Evolutionary conservation across 1,284 basidiomycete species (phyloP).

Genomic region (Rhodotorula sp.): DNA sequence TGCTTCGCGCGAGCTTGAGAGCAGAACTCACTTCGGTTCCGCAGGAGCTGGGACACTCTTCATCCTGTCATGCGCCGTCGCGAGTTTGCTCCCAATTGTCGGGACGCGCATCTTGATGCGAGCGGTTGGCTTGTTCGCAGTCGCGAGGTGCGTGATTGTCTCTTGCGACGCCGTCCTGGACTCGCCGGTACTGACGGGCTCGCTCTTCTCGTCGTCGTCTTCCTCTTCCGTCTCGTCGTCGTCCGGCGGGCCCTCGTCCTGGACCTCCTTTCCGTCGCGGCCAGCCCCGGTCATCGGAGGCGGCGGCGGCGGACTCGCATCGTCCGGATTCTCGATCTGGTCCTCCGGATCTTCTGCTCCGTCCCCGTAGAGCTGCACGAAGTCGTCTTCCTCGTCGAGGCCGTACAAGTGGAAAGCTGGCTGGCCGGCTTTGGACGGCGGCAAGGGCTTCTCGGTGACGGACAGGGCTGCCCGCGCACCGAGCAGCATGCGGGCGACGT

Average conservation of each 20-base stretch:
- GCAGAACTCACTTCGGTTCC: background rate
- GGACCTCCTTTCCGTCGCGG: background rate
- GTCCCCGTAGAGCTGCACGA: background rate
- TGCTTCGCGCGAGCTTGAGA: background rate
- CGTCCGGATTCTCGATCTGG: background rate
- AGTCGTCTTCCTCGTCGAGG: background rate
- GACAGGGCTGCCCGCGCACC: too few relatives aligned
- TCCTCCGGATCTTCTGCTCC: background rate
- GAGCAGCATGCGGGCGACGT: too few relatives aligned
- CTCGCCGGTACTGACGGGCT: background rate
- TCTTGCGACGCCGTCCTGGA: background rate
- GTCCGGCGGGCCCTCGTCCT: background rate
- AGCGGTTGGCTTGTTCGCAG: too few relatives aligned
- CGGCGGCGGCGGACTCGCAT: background rate
- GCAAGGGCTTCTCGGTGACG: too few relatives aligned
- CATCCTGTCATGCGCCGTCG: too few relatives aligned
- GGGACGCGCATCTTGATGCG: background rate
- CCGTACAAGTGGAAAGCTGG: background rate
- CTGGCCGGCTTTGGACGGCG: too few relatives aligned
- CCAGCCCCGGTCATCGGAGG: too few relatives aligned
- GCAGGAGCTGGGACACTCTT: background rate
- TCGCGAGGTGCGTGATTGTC: background rate
- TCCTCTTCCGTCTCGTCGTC: background rate
- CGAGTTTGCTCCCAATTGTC: too few relatives aligned
- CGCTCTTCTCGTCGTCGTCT: background rate